Base-by-base conservation (phyloP, 495 filamentous ascomycete species). In the Mycothermus thermophilus region DNA sequence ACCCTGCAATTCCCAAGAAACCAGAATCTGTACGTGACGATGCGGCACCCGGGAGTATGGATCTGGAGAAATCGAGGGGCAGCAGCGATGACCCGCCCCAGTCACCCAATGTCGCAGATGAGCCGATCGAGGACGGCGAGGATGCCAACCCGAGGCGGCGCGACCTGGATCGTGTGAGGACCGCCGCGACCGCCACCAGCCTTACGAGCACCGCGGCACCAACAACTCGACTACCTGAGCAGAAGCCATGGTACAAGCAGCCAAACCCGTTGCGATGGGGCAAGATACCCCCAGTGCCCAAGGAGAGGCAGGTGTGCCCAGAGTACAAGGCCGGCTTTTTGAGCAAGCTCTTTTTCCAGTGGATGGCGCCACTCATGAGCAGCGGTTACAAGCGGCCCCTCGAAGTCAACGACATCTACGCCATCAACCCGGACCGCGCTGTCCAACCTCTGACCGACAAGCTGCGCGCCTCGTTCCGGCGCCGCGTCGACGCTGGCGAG, bases 381-480 rank as follows among this genome's bases (percentile, higher is more conserved):
- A 66, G 66, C 30, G 88, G 88, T 12, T 96, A 94, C 53, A 72
- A 84, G 48, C 77, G 88, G 8, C 75, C 77, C 9, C 69, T 96
- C 5, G 82, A 94, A 44, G 57, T 76, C 23, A 79, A 79, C 49
- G 88, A 96, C 50, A 74, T 96, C 37, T 93, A 86, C 76, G 64
- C 62, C 1, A 80, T 95, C 30, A 93, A 93, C 43, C 86, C 87
- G 0, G 52, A 79, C 36, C 69, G 88, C 26, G 62, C 71, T n/a
- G 76, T 79, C 25, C 71, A 83, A 15, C 52, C 72, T 4, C 50
- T 93, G 47, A 72, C 79, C 8, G 51, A 54, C 6, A 79, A 71
- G 46, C 57, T 90, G 16, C 60, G 72, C 15, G 66, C 60, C 22
- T 72, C 80, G 0, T 83, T 94, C 47, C 58, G 79, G 38, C 68